Base-by-base conservation (phyloP, 495 filamentous ascomycete species). In the Staphylotrichum longicolle region DNA sequence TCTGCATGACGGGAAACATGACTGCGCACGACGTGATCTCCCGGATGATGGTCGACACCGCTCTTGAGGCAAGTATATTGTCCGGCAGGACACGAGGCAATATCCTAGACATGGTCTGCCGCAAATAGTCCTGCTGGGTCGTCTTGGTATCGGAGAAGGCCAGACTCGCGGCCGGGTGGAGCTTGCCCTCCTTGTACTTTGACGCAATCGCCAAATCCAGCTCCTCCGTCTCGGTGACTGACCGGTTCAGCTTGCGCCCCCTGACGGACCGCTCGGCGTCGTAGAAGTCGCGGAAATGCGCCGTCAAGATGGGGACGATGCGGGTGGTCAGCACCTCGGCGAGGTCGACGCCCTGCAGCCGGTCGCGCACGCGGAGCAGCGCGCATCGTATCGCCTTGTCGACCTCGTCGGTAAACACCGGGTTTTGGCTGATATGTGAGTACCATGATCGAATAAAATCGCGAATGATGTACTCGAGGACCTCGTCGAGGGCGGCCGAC, bases 191-290 rank as follows among this genome's bases (percentile, higher is more conserved):
- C 48, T 83, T 86, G 72, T 93, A 99, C 75, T 96, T 98, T 32
- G 81, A 87, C 51, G 94, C 94, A 70, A 98, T 96, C 2, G 94
- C 94, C 63, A 95, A 78, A 74, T 97, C 89, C 61, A 99, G 78
- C 78, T 98, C 95, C 65, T 96, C 93, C 3, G 92, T 96, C 73
- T 99, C 95, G 9, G 95, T 99, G 37, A 99, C 86, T 70, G 87
- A 91, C 41, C 89, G 85, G 63, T 89, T 91, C 62, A 98, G 76
- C 70, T 95, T 87, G 65, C 87, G 88, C 32, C 95, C 95, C 62
- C 94, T 83, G 6, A 99, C 88, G 20, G 84, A 82, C 51, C 88
- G 85, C 76, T 99, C 95, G 9, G 95, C 95, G 49, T 95, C 85
- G 67, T 91, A 91, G 68, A 96, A 96, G 61, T 96, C 88, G 62